Base-by-base conservation (phyloP, 1,284 basidiomycete genomes). In the Ustilago nuda region DNA sequence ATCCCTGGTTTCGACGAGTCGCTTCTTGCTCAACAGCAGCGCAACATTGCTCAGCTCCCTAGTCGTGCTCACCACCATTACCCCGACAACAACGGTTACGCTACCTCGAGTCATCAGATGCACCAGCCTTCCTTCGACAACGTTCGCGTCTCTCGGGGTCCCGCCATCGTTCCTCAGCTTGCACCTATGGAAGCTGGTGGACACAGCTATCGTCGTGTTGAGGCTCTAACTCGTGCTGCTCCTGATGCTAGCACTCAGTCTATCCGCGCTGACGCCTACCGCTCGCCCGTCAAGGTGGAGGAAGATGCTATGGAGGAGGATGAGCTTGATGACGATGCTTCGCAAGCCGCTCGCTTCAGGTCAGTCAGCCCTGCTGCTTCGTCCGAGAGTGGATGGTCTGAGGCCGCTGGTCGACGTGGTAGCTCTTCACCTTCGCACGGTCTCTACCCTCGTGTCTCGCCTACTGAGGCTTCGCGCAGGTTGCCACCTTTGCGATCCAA, bases 1-100 rank as follows among this genome's bases (percentile, higher is more conserved):
- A 83, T 85, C 52, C 79, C 82, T 1, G 84, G 84, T 17, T 75
- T 81, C 54, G 84, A 85, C 48, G 71, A 79, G 55, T 70, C 56
- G 32, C 54, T 83, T 4, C 56, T 81, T 36, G n/a, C 53, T 35
- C 39, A 19, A 17, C 48, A 50, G 48, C 70, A 72, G 41, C 67
- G 81, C 11, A 19, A 63, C 54, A 78, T 82, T 23, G 81, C 81
- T 23, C 79, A 80, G 41, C 67, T 82, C 15, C 80, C 78, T 17
- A 71, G 66, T 39, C 76, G 76, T 13, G 70, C 63, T 57, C 59
- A 67, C 57, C 57, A 50, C 55, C 61, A 64, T 54, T 64, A 66
- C 64, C 65, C 66, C 6, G 72, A 71, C 56, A 33, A 54, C 35
- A 41, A 43, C 35, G 30, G 56, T n/a, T 66, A 66, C 58, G 48